Evolutionary conservation across 495 filamentous ascomycete genomes (phyloP), one percentile per base, ranked within the genome.

Genomic region (Penicillium atrosanguineum): DNA sequence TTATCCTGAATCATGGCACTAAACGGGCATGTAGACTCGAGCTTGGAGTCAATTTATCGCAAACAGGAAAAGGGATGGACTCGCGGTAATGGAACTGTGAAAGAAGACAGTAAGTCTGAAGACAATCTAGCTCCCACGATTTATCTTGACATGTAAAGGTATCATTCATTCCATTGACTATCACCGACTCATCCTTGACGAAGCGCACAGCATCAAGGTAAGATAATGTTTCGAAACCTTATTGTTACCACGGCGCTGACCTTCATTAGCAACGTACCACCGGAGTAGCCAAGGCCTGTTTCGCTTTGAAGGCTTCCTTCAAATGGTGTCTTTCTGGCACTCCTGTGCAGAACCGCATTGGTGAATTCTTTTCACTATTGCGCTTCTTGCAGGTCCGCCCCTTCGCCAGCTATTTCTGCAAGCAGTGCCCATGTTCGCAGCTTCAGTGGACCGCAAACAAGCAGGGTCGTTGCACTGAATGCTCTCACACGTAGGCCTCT

Each of bases 261-360:
- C 48, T 57, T 50, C n/a, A 0, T 57, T 12, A 75, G 80, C 84
- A 84, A 59, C 83, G 90, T 29, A 86, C 81, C 11, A 92, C 89
- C n/a, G 85, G 89, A 70, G 91, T 91, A 41, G 91, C 92, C n/a
- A 91, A 88, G 63, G 91, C 91, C 19, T 96, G 92, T 69, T 96
- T 95, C 68, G 91, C 93, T 1, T 74, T 97, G 43, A 84, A 89
- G 42, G 87, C 86, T 48, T 83, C 81, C 15, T 92, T 93, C 65
- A 95, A 92, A 56, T 96, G 94, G 88, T 98, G 94, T 62, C 80
- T 97, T 26, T 93, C 88, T 44, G 94, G 94, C 5, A 98, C 94
- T 4, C 94, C 94, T 0, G 82, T 97, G 9, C 94, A 97, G 62
- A 96, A 97, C 65, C 87, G 94, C 29, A 97, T 97, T 60, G 94